Evolutionary conservation across 345 rosid species (phyloP).

Genomic region (Durio zibethinus): DNA sequence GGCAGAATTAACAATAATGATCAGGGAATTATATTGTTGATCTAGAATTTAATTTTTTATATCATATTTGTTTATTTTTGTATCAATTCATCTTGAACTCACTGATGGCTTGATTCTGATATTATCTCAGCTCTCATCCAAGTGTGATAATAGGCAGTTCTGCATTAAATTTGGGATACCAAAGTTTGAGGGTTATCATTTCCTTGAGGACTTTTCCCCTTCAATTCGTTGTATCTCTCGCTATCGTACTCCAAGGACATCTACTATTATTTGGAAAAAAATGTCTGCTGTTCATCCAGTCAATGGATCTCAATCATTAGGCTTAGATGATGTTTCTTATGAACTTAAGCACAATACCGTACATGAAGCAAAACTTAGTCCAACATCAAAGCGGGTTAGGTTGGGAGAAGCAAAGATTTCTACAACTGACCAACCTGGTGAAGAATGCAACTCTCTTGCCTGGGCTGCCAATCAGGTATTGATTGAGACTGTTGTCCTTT

Average conservation of each 20-base stretch:
- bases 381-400: conserved; percentile 59
- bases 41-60: neutral
- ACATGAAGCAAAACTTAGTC: conserved; percentile 45
- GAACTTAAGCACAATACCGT: conserved; percentile 39
- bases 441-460: conserved; percentile 33
- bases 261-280: conserved; percentile 48
- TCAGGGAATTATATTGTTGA: neutral
- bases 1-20: neutral
- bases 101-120: conserved; percentile 2
- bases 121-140: conserved; percentile 67
- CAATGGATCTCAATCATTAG: conserved; percentile 35
- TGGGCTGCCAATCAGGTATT: conserved; percentile 45
- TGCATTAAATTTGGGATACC: conserved; percentile 55
- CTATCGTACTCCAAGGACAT: conserved; percentile 37
- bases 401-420: conserved; percentile 43
- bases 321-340: conserved; percentile 32
- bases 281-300: conserved; percentile 28
- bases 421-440: conserved; percentile 39
- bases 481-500: neutral
- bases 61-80: neutral
- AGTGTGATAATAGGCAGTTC: conserved; percentile 73
- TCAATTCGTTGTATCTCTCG: conserved; percentile 71
- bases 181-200: conserved; percentile 53
- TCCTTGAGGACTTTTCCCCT: conserved; percentile 58
- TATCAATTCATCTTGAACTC: neutral